phyloP scores from a whole-genome alignment of 306 rosid species.

The Glycine latifolia region DNA sequence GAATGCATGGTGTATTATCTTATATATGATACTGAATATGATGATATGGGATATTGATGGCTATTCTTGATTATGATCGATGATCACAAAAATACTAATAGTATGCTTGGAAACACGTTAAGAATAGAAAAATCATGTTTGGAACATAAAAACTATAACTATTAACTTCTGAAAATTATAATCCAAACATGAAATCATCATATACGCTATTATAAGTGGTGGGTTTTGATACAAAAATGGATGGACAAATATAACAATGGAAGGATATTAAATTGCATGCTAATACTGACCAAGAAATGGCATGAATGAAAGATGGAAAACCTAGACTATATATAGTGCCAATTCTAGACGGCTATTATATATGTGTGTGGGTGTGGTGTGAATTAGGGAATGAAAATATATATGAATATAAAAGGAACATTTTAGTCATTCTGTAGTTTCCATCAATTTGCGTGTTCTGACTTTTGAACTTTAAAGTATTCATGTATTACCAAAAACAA shows the following conservation, averaged over 20 bases:
- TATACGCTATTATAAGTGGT: too few species aligned
- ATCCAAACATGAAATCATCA: too few species aligned
- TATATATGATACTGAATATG: too few species aligned
- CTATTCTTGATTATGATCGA: background rate
- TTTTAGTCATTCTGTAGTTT: background rate
- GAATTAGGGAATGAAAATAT: background rate
- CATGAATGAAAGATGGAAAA: background rate
- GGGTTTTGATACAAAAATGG: too few species aligned
- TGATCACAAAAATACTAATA: background rate
- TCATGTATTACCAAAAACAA: background rate
- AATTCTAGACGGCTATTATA: background rate
- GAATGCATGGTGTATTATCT: conserved; percentile 49
- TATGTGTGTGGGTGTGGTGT: background rate
- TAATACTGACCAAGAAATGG: background rate
- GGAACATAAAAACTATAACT: too few species aligned
- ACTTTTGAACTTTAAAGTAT: background rate
- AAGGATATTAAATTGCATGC: too few species aligned
- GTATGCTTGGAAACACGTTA: too few species aligned
- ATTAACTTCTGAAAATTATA: too few species aligned
- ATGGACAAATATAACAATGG: too few species aligned
- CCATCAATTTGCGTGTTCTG: background rate
- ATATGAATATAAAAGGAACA: background rate
- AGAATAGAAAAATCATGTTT: too few species aligned
- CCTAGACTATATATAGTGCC: background rate
- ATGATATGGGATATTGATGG: background rate